These are phyloP conservation scores for Acorus calamus DNA, from an alignment of 106 monocot species.

Conservation along the genomic window DNA sequence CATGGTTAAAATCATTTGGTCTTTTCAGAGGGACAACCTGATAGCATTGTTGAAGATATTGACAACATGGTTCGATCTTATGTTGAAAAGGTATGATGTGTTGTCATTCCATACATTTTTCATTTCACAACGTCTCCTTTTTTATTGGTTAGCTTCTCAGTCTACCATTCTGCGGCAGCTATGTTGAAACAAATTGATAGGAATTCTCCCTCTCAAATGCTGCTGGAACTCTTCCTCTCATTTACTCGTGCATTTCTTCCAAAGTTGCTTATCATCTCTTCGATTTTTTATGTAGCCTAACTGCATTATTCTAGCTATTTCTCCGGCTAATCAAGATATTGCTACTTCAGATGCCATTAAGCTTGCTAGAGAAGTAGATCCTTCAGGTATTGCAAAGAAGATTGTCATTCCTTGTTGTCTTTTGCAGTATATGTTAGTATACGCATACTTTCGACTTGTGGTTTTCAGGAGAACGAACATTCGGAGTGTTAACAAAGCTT, in stretches of 20 bases:
- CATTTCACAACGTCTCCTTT: neutral
- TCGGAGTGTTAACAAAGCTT: conserved; percentile 98
- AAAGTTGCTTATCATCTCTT: neutral
- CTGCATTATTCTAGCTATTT: conserved; percentile 89
- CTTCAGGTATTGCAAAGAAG: conserved; percentile 47
- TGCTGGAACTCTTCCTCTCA: too few species aligned
- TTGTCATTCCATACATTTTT: neutral
- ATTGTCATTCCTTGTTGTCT: neutral
- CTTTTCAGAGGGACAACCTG: conserved; percentile 82
- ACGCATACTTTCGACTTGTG: neutral
- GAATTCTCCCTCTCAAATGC: too few species aligned
- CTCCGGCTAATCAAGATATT: conserved; percentile 99
- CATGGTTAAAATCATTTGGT: conserved; percentile 3
- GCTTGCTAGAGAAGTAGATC: conserved; percentile 93
- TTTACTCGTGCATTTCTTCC: too few species aligned
- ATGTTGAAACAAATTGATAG: too few species aligned
- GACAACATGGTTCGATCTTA: conserved; percentile 97
- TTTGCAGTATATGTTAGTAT: neutral
- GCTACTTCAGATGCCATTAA: conserved; percentile 99
- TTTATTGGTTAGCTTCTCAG: neutral
- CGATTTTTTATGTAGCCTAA: conserved; percentile 54
- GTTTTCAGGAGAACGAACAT: conserved; percentile 83
- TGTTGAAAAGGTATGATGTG: conserved; percentile 77
- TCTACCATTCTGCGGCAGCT: too few species aligned
- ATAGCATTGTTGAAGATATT: conserved; percentile 87